These are phyloP conservation scores for Wickerhamomyces sp. DNA, from an alignment of 1,139 yeast genomes.

Conservation along the genomic window DNA sequence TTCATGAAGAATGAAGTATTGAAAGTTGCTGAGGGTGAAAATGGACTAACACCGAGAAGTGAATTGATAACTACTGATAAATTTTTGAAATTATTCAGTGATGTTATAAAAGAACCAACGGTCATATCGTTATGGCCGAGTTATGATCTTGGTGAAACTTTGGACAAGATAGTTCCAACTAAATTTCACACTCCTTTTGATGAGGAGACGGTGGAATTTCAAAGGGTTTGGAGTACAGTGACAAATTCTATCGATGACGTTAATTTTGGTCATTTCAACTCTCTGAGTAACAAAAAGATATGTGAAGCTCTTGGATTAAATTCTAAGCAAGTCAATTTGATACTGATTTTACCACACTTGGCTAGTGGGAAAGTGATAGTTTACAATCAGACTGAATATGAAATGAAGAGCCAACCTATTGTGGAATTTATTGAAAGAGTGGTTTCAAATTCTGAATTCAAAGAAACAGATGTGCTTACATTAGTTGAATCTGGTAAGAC, in stretches of 20 bases:
- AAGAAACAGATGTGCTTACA: slow-evolving; percentile 36
- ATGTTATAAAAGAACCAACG: slow-evolving; percentile 43
- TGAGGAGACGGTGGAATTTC: slow-evolving; percentile 45
- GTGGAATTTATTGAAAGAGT: slow-evolving; percentile 19
- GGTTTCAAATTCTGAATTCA: slow-evolving; percentile 20
- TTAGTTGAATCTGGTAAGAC: slow-evolving; percentile 6
- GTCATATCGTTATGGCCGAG: slow-evolving; percentile 67
- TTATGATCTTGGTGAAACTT: slow-evolving; percentile 32
- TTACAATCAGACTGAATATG: slow-evolving; percentile 18
- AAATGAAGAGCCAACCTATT: background rate
- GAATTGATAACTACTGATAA: slow-evolving; percentile 33
- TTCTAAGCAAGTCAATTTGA: slow-evolving; percentile 29
- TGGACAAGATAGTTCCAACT: slow-evolving; percentile 32
- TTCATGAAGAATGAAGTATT: slow-evolving; percentile 52
- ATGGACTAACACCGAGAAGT: slow-evolving; percentile 24
- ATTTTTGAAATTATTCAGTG: slow-evolving; percentile 39
- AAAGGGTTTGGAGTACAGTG: slow-evolving; percentile 53
- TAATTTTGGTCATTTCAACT: slow-evolving; percentile 58
- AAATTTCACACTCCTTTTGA: slow-evolving; percentile 39
- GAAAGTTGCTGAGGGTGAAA: slow-evolving; percentile 37
- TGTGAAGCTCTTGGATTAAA: slow-evolving; percentile 45
- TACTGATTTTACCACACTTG: slow-evolving; percentile 34
- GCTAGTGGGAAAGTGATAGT: slow-evolving; percentile 31
- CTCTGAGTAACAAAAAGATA: slow-evolving; percentile 43
- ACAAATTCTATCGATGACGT: slow-evolving; percentile 45